Percentiles rank a stretch among this genome's conserved stretches.
phyloP scores from a whole-genome alignment of 148 eudicot species.

The Diospyros kaki region DNA sequence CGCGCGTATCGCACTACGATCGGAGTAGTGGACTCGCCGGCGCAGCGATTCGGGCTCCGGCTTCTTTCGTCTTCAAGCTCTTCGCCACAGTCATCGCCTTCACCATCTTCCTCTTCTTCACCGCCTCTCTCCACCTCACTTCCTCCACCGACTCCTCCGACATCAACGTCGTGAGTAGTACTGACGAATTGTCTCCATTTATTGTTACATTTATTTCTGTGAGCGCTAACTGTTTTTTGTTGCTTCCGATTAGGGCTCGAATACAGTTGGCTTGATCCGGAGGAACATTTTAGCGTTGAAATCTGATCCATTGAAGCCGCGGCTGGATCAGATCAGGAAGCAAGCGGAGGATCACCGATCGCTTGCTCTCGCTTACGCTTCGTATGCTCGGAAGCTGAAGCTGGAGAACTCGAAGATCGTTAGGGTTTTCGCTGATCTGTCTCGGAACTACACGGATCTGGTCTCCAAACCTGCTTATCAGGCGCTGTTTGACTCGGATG shows the following conservation, averaged over 20 bases:
- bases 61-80: constrained; percentile 14
- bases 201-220: neutral
- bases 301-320: constrained; percentile 58
- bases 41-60: neutral
- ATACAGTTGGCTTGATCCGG: constrained; percentile 24
- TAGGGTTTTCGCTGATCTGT: constrained; percentile 47
- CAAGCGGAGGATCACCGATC: constrained; percentile 57
- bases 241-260: neutral
- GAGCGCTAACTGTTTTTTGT: neutral
- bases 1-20: constrained; percentile 6
- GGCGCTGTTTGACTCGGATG: constrained; percentile 45
- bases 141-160: constrained; percentile 25
- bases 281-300: constrained; percentile 45
- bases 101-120: constrained; percentile 26
- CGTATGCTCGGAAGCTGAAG: constrained; percentile 65
- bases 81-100: constrained; percentile 16
- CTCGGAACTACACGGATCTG: constrained; percentile 53
- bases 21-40: neutral
- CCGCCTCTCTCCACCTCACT: constrained; percentile 21
- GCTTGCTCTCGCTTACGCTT: constrained; percentile 48
- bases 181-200: neutral
- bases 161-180: constrained; percentile 18
- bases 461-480: constrained; percentile 30
- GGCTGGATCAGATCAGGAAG: constrained; percentile 57
- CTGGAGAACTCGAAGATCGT: constrained; percentile 63